phyloP scores from a whole-genome alignment of 2,329 filamentous ascomycete species.

The Trichophyton verrucosum region DNA sequence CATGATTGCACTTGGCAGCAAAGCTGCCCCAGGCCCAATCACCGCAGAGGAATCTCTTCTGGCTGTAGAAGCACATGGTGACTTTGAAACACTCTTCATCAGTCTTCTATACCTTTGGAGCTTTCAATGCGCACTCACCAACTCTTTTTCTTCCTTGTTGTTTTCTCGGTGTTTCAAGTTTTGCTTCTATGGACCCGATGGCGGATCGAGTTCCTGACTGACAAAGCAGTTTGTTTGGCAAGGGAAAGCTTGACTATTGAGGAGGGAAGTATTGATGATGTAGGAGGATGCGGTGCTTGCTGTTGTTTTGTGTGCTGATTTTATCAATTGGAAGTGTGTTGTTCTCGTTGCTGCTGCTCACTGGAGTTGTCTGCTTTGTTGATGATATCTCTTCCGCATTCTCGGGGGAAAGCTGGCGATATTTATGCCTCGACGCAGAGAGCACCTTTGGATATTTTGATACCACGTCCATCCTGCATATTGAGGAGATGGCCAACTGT shows the following conservation, averaged over 20 bases:
- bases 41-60: constrained; percentile 70
- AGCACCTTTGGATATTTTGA: constrained; percentile 5
- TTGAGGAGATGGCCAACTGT: not conserved
- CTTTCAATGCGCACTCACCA: not conserved
- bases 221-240: not conserved
- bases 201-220: not conserved
- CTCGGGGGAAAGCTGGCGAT: constrained; percentile 21
- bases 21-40: constrained; percentile 95
- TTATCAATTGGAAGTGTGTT: not conserved
- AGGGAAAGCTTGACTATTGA: not conserved
- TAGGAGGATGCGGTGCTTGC: not conserved
- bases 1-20: constrained; percentile 81
- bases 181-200: not conserved
- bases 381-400: constrained; percentile 8
- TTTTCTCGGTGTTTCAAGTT: constrained; percentile 15
- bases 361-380: not conserved
- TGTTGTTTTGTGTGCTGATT: not conserved
- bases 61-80: constrained; percentile 89
- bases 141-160: not conserved
- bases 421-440: constrained; percentile 28
- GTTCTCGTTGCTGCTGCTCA: not conserved
- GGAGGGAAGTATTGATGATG: not conserved
- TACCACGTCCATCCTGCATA: constrained; percentile 15
- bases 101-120: not conserved
- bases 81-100: constrained; percentile 19